Evolutionary conservation across 225 moss, liverwort and hornwort genomes (phyloP).

Genomic region (Lunularia cruciata): DNA sequence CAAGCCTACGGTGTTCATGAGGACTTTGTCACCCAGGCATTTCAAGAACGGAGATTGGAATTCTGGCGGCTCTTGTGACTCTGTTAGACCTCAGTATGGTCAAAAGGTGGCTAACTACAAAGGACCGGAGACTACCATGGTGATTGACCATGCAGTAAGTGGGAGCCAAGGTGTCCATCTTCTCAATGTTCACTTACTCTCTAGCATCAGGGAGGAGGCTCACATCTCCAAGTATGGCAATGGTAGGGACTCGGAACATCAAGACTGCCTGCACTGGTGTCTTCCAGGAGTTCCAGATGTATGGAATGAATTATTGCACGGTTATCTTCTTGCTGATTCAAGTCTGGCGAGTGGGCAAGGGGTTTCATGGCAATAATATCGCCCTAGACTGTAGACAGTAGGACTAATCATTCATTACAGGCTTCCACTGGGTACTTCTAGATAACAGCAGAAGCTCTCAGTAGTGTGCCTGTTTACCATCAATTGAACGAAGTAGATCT

Average conservation of each 20-base stretch:
- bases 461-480: background rate
- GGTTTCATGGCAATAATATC: background rate
- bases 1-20: slow-evolving; percentile 43
- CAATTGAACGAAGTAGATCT: background rate
- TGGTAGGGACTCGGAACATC: slow-evolving; percentile 31
- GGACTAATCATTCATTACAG: background rate
- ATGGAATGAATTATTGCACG: slow-evolving; percentile 79
- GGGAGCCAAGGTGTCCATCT: slow-evolving; percentile 50
- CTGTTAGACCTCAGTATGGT: background rate
- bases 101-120: slow-evolving; percentile 22
- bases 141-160: slow-evolving; percentile 50
- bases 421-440: background rate
- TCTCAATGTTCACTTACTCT: slow-evolving; percentile 58
- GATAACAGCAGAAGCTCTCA: background rate
- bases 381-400: background rate
- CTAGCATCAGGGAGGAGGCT: slow-evolving; percentile 50
- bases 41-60: slow-evolving; percentile 87
- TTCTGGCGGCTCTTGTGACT: slow-evolving; percentile 70
- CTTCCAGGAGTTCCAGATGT: slow-evolving; percentile 82
- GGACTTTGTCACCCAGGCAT: slow-evolving; percentile 66
- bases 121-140: slow-evolving; percentile 30
- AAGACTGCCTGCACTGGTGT: slow-evolving; percentile 95
- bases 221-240: slow-evolving; percentile 74
- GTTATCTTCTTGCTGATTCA: slow-evolving; percentile 27
- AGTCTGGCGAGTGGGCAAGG: slow-evolving; percentile 2